Evolutionary conservation across 495 filamentous ascomycete genomes (phyloP).

Genomic region (Penicilliopsis zonata): DNA sequence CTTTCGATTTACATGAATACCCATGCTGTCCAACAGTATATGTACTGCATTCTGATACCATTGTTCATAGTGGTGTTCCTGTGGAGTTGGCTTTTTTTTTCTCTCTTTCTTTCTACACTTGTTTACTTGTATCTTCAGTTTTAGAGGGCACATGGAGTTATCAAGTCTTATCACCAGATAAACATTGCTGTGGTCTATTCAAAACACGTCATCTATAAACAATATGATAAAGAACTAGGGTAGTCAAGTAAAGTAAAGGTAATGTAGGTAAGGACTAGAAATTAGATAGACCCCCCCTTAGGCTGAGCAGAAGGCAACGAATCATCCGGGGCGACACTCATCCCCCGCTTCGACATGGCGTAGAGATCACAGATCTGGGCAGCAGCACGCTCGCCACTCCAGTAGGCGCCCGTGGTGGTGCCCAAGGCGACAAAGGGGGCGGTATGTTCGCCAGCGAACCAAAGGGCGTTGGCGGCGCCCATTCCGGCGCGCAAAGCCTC

Average conservation of each 20-base stretch:
- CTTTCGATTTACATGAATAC: constrained; percentile 2
- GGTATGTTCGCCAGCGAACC: constrained; percentile 93
- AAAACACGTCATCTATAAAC: no score
- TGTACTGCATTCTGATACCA: not conserved
- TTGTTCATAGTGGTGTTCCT: constrained; percentile 6
- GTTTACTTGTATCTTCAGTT: not conserved
- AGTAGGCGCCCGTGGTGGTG: constrained; percentile 81
- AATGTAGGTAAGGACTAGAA: not conserved
- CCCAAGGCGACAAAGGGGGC: constrained; percentile 81
- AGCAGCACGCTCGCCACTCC: constrained; percentile 77
- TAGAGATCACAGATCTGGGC: constrained; percentile 41
- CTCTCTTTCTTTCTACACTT: constrained; percentile 1
- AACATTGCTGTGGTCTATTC: no score
- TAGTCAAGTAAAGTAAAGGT: not conserved
- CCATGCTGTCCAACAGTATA: constrained; percentile 3
- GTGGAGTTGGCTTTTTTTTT: constrained; percentile 5
- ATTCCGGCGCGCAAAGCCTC: constrained; percentile 55
- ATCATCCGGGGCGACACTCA: constrained; percentile 20
- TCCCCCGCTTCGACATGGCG: constrained; percentile 16
- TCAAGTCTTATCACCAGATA: no score
- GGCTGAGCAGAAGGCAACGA: constrained; percentile 19
- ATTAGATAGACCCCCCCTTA: not conserved
- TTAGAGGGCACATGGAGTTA: constrained; percentile 2
- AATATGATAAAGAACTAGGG: no score
- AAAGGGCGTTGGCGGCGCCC: constrained; percentile 55